phyloP scores from a whole-genome alignment of 139 green algal species.

The Tetradesmus lagerheimii region DNA sequence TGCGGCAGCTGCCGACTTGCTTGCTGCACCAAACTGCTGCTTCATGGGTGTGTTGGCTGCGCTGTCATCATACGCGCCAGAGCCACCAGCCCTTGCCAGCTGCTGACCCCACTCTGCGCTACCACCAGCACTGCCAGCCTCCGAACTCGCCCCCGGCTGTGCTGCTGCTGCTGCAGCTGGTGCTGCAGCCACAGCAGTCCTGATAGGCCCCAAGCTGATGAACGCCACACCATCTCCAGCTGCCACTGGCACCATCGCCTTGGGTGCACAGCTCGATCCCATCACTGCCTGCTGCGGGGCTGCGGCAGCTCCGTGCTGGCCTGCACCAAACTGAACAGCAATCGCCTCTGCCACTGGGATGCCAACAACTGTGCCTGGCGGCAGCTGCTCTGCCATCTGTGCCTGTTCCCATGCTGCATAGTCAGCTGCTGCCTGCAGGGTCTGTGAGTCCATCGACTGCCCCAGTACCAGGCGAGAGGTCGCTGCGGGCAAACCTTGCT shows the following conservation, averaged over 20 bases:
- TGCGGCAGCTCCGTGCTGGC: background rate
- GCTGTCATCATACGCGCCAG: background rate
- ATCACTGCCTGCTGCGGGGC: too few species aligned
- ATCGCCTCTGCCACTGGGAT: background rate
- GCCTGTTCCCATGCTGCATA: background rate
- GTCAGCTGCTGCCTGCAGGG: background rate
- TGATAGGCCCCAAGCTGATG: slow-evolving; percentile 1
- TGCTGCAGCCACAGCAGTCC: background rate
- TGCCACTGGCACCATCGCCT: background rate
- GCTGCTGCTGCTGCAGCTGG: background rate
- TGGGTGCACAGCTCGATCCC: background rate
- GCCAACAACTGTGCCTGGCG: slow-evolving; percentile 18
- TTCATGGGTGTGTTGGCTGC: slow-evolving; percentile 15
- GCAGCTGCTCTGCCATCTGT: background rate
- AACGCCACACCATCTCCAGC: slow-evolving; percentile 25
- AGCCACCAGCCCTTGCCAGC: background rate
- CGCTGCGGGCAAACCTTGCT: background rate
- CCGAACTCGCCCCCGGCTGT: too few species aligned
- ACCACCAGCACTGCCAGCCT: background rate
- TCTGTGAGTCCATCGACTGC: background rate
- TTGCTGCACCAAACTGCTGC: background rate
- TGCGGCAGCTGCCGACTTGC: background rate
- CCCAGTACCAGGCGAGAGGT: background rate
- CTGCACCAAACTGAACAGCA: background rate
- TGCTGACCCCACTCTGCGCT: background rate